Evolutionary conservation across 2,329 filamentous ascomycete species (phyloP).

Genomic region (Paraconiothyrium brasiliense): DNA sequence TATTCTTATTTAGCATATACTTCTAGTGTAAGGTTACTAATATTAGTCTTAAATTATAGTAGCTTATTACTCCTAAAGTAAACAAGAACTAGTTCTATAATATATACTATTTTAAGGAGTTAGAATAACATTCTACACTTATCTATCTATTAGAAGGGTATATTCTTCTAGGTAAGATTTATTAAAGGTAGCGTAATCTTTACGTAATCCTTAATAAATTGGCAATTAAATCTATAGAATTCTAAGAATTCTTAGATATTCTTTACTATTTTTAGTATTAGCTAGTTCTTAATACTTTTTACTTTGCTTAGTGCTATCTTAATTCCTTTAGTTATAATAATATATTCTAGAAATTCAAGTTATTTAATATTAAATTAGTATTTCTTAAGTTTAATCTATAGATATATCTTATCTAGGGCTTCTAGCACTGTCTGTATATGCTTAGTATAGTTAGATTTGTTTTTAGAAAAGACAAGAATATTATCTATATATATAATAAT

Average conservation of each 20-base stretch:
- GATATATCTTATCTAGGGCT: too few species aligned
- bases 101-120: slow-evolving; percentile 3
- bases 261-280: slow-evolving; percentile 4
- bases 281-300: slow-evolving; percentile 4
- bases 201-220: background rate
- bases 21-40: background rate
- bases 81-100: slow-evolving; percentile 4
- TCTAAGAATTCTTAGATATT: slow-evolving; percentile 7
- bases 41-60: slow-evolving; percentile 8
- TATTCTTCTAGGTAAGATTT: slow-evolving; percentile 1
- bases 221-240: background rate
- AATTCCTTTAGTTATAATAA: slow-evolving; percentile 10
- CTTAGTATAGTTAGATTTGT: too few species aligned
- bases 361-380: slow-evolving; percentile 2
- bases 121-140: slow-evolving; percentile 3
- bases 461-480: too few species aligned
- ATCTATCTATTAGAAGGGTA: background rate
- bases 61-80: background rate
- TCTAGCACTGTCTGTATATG: too few species aligned
- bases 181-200: background rate
- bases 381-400: slow-evolving; percentile 6
- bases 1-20: background rate
- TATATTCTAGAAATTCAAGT: slow-evolving; percentile 2
- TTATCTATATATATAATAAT: too few species aligned
- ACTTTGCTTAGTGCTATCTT: slow-evolving; percentile 12